Percentiles rank a stretch among this genome's conserved stretches.
phyloP scores from a whole-genome alignment of 352 stramenopile genomes.

The Phytophthora foliorum region DNA sequence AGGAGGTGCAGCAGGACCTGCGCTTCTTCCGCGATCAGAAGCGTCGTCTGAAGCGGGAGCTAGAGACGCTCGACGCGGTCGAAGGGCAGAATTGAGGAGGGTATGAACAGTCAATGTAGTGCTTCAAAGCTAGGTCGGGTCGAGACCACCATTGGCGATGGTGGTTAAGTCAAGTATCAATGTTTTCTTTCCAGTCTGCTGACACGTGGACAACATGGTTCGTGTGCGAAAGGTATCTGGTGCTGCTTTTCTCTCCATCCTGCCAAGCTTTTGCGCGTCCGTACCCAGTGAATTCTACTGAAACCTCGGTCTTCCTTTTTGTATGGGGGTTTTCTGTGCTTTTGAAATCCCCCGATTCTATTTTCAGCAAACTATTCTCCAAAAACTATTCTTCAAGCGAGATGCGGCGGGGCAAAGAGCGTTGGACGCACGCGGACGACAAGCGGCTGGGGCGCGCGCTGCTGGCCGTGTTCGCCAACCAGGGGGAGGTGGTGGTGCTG shows the following conservation, averaged over 20 bases:
- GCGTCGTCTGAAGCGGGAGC: slow-evolving; percentile 33
- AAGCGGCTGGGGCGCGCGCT: slow-evolving; percentile 36
- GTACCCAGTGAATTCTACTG: slow-evolving; percentile 19
- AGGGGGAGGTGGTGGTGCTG: slow-evolving; percentile 30
- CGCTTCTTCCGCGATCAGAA: slow-evolving; percentile 44
- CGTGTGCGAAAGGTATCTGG: slow-evolving; percentile 20
- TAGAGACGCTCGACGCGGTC: slow-evolving; percentile 24
- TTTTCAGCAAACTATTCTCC: slow-evolving; percentile 27
- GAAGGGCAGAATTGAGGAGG: slow-evolving; percentile 20
- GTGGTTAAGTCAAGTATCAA: slow-evolving; percentile 22
- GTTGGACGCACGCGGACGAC: slow-evolving; percentile 46
- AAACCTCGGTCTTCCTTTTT: slow-evolving; percentile 16
- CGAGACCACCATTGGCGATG: slow-evolving; percentile 10
- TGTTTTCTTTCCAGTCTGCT: slow-evolving; percentile 13
- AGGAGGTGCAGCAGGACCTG: slow-evolving; percentile 43
- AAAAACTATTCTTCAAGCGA: slow-evolving; percentile 10
- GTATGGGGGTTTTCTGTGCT: slow-evolving; percentile 9
- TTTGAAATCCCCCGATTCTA: slow-evolving; percentile 22
- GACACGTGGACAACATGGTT: slow-evolving; percentile 17
- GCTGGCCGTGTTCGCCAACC: slow-evolving; percentile 33
- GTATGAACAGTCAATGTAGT: slow-evolving; percentile 14
- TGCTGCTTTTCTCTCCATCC: slow-evolving; percentile 11
- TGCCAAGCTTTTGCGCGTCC: slow-evolving; percentile 19
- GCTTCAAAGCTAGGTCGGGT: no score
- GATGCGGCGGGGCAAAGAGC: slow-evolving; percentile 42